Base-by-base conservation (phyloP, 257 asterid species). In the Lavandula angustifolia region DNA sequence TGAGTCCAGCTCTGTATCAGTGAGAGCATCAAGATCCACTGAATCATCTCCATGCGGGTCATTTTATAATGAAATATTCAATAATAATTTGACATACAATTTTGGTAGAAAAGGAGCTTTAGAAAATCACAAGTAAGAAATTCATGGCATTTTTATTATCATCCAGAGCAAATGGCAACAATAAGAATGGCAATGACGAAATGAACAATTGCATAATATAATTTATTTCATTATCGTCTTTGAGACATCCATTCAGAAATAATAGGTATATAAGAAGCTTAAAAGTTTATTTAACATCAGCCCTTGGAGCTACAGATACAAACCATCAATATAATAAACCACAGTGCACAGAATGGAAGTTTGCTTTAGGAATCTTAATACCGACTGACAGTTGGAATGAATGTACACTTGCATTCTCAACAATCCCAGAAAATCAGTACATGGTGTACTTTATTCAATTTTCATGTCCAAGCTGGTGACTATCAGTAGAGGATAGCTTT, bases 11-110 rank as follows among this genome's bases (percentile, higher is more conserved):
- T 82, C 80, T 16, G 79, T 40, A 64, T 76, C 78, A 42, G 68
- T 80, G 64, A 87, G 73, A 61, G 73, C 76, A 65, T 85, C 84
- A 34, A 73, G 76, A 62, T 85, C 86, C 55, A 78, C 57, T 64
- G 60, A 54, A 64, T 76, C 82, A 44, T 74, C 84, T 29, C 52
- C 78, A 62, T 77, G 56, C 55, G 68, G 66, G 67, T 70, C n/a
- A 54, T 67, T 73, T 87, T 89, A 58, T 71, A 68, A 43, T 27
- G 61, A 76, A 49, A 67, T 66, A 49, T 59, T 44, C 46, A 61
- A 29, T 78, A 48, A 9, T 60, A 22, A 29, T 40, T 63, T 54
- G 13, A 37, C 49, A 44, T 14, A 67, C 62, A 71, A 42, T 52
- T 16, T 33, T 38, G n/a, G 37, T 18, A 22, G 53, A 71, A 61